Evolutionary conservation across 768 basidiomycete species (phyloP).

Genomic region (Agaricus subrufescens): DNA sequence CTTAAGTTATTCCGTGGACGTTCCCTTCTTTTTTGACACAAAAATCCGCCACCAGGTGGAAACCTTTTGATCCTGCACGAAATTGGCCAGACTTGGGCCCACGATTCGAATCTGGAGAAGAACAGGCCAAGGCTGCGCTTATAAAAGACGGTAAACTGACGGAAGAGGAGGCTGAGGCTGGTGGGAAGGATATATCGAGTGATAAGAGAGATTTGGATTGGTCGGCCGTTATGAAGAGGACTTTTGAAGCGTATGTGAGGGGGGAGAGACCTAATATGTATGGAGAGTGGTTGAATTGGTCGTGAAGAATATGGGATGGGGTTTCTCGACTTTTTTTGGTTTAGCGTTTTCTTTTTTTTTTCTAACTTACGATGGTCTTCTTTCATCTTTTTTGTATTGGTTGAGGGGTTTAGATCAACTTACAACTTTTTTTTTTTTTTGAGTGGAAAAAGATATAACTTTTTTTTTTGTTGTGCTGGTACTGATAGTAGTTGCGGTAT

Average conservation of each 20-base stretch:
- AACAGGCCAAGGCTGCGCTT: conserved; percentile 45
- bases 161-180: conserved; percentile 16
- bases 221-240: conserved; percentile 87
- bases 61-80: conserved; percentile 81
- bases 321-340: not conserved
- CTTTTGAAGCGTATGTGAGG: conserved; percentile 87
- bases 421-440: no score
- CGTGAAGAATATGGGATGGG: not conserved
- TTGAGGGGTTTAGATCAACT: no score
- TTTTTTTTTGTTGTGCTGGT: no score
- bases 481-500: no score
- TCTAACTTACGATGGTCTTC: not conserved
- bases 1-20: not conserved
- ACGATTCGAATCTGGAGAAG: conserved; percentile 73
- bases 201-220: conserved; percentile 82
- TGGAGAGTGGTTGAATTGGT: conserved; percentile 65
- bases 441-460: no score
- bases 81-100: conserved; percentile 90
- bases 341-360: not conserved
- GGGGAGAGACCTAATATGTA: conserved; percentile 92
- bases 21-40: not conserved
- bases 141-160: conserved; percentile 23
- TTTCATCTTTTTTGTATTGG: no score
- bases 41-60: conserved; percentile 61
- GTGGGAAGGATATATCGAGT: conserved; percentile 11